Base-by-base conservation (phyloP, 2,329 filamentous ascomycete genomes). In the Juglanconis juglandina region DNA sequence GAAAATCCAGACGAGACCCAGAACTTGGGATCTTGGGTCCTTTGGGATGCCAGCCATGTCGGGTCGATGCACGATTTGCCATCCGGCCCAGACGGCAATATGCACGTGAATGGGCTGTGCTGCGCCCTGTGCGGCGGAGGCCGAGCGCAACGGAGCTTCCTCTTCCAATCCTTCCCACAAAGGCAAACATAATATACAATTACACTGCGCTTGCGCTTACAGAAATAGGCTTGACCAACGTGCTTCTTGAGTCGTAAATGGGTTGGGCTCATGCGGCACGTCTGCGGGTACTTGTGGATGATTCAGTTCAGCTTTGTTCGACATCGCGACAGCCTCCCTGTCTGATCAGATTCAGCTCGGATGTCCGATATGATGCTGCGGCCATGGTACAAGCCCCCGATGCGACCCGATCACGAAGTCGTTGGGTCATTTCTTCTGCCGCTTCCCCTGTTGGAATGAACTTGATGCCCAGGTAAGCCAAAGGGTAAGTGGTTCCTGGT, bases 41-140 rank as follows among this genome's bases (percentile, higher is more conserved):
- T 7, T 13, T 41, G 33, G 11, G 48, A 4, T 41, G 17, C 9
- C n/a, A 13, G 34, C 11, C 33, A 41, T 46, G 10, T 39, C 42
- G 53, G 53, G 33, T 39, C n/a, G 42, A 30, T 44, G 57, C 57
- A 47, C 49, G 50, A 49, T 50, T 53, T 53, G 56, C 24, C 13
- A 37, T 48, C 37, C 17, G 37, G 49, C 32, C 49, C 33, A 30
- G 41, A 35, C 14, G 11, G 35, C 33, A 13, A 53, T 30, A 53
- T 46, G 56, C 56, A 52, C 39, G 56, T 50, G 33, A 42, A 33
- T 53, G 55, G 55, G 60, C 56, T 52, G 56, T 62, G 53, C 60
- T 56, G 42, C 37, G 49, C 59, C 47, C n/a, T 11, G 34, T 48
- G 46, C 53, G 49, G 52, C 14, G 57, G 57, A 56, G 58, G 57